These are phyloP conservation scores for Leccinum boreale DNA, from an alignment of 768 basidiomycete species.

Conservation along the genomic window DNA sequence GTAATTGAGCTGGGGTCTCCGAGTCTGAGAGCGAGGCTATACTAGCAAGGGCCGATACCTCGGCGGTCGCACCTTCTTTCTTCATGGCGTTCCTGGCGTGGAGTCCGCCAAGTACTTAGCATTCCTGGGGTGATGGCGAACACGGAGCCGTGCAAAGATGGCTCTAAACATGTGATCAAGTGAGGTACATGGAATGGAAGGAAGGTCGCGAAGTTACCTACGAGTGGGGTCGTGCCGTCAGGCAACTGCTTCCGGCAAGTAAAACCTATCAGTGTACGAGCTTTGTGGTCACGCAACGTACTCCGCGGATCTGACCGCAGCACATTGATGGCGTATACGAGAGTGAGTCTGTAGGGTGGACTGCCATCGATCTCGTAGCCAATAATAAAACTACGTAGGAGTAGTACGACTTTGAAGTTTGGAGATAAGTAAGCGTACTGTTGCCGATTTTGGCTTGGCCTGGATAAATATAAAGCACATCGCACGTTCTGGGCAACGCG, in stretches of 20 bases:
- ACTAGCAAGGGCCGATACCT: constrained; percentile 6
- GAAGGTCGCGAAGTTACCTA: neutral
- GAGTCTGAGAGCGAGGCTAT: constrained; percentile 2
- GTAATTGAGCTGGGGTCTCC: constrained; percentile 9
- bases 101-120: neutral
- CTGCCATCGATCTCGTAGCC: constrained; percentile 11
- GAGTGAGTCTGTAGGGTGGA: constrained; percentile 7
- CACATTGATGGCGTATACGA: constrained; percentile 10
- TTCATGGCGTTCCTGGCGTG: constrained; percentile 3
- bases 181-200: constrained; percentile 19
- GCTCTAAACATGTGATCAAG: constrained; percentile 2
- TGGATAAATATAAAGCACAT: neutral
- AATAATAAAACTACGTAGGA: neutral
- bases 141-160: constrained; percentile 5
- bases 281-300: neutral
- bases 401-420: constrained; percentile 1
- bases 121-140: constrained; percentile 11
- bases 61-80: constrained; percentile 15
- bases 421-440: constrained; percentile 11
- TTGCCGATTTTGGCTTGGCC: neutral
- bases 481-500: constrained; percentile 1
- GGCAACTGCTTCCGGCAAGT: constrained; percentile 1
- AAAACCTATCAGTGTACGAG: constrained; percentile 1
- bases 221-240: constrained; percentile 3
- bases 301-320: constrained; percentile 21